phyloP scores from a whole-genome alignment of 169 alveolate genomes.

The Eimeria zaria region DNA sequence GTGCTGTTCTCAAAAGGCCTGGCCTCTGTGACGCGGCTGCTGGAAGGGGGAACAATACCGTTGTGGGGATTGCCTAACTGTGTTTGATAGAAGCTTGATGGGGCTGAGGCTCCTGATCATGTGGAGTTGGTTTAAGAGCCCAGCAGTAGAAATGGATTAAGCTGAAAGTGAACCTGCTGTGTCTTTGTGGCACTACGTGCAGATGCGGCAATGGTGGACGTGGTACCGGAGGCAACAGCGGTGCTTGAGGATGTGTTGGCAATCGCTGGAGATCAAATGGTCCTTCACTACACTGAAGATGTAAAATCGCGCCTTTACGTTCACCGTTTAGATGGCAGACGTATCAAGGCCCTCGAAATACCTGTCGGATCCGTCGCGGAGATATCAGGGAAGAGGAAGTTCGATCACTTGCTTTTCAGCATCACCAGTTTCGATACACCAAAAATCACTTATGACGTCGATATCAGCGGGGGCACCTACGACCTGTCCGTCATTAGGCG shows the following conservation, averaged over 20 bases:
- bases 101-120: background rate
- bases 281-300: slow-evolving; percentile 65
- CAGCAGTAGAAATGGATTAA: background rate
- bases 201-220: slow-evolving; percentile 42
- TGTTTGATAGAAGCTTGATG: too few species aligned
- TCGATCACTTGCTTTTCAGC: slow-evolving; percentile 59
- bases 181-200: background rate
- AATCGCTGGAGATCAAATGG: slow-evolving; percentile 23
- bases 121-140: background rate
- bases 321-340: slow-evolving; percentile 29
- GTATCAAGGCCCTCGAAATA: background rate
- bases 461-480: slow-evolving; percentile 37
- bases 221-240: slow-evolving; percentile 33
- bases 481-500: slow-evolving; percentile 1
- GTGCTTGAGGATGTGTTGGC: slow-evolving; percentile 37
- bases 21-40: too few species aligned
- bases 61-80: too few species aligned
- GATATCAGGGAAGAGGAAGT: slow-evolving; percentile 63
- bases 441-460: slow-evolving; percentile 13
- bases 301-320: slow-evolving; percentile 51
- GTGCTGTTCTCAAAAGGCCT: background rate
- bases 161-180: background rate
- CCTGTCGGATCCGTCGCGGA: slow-evolving; percentile 64
- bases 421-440: slow-evolving; percentile 69
- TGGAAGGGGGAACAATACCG: too few species aligned